Conservation (phyloP, 768 basidiomycete genomes). For the Termitomyces sp. region DNA sequence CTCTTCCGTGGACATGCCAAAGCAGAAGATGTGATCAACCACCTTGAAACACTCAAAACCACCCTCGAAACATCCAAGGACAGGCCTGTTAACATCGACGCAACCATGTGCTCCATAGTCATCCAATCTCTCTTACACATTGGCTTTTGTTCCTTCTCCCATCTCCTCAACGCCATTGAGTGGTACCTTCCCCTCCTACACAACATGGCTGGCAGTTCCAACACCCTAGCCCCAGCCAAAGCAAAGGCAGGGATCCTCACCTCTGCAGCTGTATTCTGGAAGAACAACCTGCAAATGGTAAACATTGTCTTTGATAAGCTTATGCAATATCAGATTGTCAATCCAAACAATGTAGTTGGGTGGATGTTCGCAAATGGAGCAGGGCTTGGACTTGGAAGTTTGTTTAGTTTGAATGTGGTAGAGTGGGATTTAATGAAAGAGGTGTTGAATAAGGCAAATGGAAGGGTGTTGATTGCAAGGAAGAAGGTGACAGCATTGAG, state of each 20-base stretch:
- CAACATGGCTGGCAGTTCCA: conserved; percentile 39
- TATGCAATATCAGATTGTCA: conserved; percentile 97
- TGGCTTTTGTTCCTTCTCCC: conserved; percentile 94
- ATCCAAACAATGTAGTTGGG: conserved; percentile 84
- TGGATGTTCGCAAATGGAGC: conserved; percentile 72
- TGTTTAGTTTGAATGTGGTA: conserved; percentile 39
- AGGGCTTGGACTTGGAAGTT: conserved; percentile 19
- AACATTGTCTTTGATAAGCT: conserved; percentile 95
- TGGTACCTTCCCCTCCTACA: conserved; percentile 82
- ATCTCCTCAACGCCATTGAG: conserved; percentile 96
- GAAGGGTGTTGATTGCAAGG: too few species aligned
- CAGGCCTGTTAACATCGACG: conserved; percentile 56
- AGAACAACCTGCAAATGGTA: conserved; percentile 79
- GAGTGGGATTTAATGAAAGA: conserved; percentile 79
- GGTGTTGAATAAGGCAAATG: too few species aligned
- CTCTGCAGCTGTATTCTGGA: conserved; percentile 79
- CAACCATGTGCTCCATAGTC: conserved; percentile 70
- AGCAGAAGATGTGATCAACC: conserved; percentile 74
- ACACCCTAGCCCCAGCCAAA: conserved; percentile 27
- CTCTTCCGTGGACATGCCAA: conserved; percentile 81
- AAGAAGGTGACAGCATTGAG: too few species aligned
- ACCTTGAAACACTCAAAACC: conserved; percentile 68
- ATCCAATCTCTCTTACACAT: conserved; percentile 88
- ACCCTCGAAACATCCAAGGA: conserved; percentile 60
- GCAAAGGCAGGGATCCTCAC: conserved; percentile 70